Percentiles rank a stretch among this genome's conserved stretches.
These are phyloP conservation scores for Hypocreales sp. DNA, from an alignment of 2,329 filamentous ascomycete species.

Conservation along the genomic window DNA sequence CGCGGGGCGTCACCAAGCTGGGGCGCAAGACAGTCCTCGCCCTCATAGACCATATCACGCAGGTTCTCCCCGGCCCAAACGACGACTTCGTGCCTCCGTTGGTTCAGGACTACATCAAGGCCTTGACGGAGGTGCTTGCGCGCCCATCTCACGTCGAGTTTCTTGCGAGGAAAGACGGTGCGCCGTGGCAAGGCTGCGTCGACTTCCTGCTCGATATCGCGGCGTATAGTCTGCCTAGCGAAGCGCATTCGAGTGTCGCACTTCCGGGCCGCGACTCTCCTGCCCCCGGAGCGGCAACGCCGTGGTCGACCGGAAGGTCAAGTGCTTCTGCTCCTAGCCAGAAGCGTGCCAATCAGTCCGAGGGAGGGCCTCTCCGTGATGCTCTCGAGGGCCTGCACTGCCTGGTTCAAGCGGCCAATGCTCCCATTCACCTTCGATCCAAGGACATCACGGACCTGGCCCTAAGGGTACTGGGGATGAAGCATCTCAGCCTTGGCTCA, in stretches of 20 bases:
- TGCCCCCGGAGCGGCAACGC: conserved; percentile 19
- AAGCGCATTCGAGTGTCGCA: conserved; percentile 9
- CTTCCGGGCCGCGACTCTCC: conserved; percentile 22
- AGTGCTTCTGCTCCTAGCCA: conserved; percentile 15
- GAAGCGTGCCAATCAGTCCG: conserved; percentile 10
- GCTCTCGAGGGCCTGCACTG: conserved; percentile 47
- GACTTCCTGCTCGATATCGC: conserved; percentile 56
- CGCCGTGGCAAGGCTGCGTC: conserved; percentile 53
- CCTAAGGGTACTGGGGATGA: conserved; percentile 44
- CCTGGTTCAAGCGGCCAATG: conserved; percentile 50
- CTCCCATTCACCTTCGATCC: conserved; percentile 43
- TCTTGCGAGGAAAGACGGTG: conserved; percentile 37
- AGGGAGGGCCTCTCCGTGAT: conserved; percentile 19
- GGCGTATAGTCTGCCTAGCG: conserved; percentile 27
- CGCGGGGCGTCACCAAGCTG: conserved; percentile 51
- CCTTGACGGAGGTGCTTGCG: conserved; percentile 53
- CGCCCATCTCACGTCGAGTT: conserved; percentile 69
- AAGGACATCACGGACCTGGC: conserved; percentile 39
- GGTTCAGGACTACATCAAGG: conserved; percentile 62
- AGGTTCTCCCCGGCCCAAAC: conserved; percentile 48
- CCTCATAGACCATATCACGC: conserved; percentile 66
- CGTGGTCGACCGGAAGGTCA: conserved; percentile 13
- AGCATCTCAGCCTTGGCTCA: conserved; percentile 40
- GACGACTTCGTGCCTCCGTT: conserved; percentile 55
- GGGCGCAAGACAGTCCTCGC: conserved; percentile 65